phyloP scores from a whole-genome alignment of 164 flowering plant species.

The Tetrastigma voinierianum region DNA sequence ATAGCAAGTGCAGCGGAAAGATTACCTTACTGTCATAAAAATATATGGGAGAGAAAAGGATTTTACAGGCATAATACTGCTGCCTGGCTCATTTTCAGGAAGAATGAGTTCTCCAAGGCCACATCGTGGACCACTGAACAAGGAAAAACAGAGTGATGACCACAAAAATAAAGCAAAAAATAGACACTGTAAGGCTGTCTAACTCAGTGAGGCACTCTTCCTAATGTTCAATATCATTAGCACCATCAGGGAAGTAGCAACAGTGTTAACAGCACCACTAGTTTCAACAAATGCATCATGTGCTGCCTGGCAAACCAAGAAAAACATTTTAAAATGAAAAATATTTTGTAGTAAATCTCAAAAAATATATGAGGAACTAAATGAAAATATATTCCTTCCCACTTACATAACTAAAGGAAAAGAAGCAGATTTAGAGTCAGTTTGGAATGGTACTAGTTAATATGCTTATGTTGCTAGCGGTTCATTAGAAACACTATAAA shows the following conservation, averaged over 20 bases:
- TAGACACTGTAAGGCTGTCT: background rate
- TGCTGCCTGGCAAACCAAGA: slow-evolving; percentile 65
- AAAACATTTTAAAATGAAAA: slow-evolving; percentile 1
- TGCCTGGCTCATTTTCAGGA: slow-evolving; percentile 99
- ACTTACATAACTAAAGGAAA: background rate
- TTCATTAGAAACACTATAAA: no score
- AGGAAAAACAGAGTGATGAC: slow-evolving; percentile 11
- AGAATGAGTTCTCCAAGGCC: slow-evolving; percentile 98
- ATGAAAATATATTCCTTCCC: background rate
- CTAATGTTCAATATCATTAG: slow-evolving; percentile 88
- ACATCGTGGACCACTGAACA: slow-evolving; percentile 93
- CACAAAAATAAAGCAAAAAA: background rate
- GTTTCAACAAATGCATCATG: slow-evolving; percentile 99
- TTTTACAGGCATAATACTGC: slow-evolving; percentile 98
- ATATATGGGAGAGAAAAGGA: slow-evolving; percentile 10
- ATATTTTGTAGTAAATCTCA: background rate
- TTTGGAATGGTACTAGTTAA: no score
- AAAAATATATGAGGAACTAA: background rate
- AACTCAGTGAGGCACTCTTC: no score
- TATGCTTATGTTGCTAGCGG: no score
- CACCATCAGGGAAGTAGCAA: slow-evolving; percentile 90
- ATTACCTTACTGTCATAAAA: background rate
- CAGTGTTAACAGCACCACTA: slow-evolving; percentile 91
- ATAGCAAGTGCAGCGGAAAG: background rate
- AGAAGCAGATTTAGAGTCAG: no score